Evolutionary conservation across 345 rosid genomes (phyloP), one percentile per base, ranked within the genome.

Genomic region (Linum usitatissimum): DNA sequence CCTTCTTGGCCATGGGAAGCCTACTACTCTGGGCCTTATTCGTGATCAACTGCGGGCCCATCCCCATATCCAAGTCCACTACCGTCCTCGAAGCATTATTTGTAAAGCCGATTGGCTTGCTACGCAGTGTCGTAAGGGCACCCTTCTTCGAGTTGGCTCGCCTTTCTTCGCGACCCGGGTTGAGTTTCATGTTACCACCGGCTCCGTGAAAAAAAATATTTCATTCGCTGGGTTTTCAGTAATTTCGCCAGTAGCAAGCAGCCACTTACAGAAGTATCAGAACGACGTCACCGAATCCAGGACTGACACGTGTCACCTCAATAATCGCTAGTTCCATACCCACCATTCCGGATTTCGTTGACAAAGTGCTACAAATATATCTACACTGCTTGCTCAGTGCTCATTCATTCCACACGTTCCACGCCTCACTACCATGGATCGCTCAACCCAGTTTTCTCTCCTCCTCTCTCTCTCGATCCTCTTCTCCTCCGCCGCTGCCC

Each of bases 371-470:
- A 45, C 51, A 45, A 45, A 45, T 45, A 45, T 45, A 45, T 9
- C 51, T 45, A 23, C 28, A 23, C 17, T 13, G 12, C 3, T 42
- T 15, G 15, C 14, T 45, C 51, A 30, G 38, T 23, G 6, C 12
- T 5, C 17, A 10, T 28, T 1, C 54, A 9, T 18, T 28, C 30
- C 20, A 18, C 31, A 6, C 18, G 18, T 55, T 28, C 18, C 2
- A 36, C 59, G 6, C 45, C 30, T 2, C 1, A 3, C 17, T 39
- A 63, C 34, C 7, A 72, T 72, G 76, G 63, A 36, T 34, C 5
- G 6, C 38, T 34, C 38, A 34, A 34, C 38, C 38, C 62, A 54
- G 14, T 15, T 59, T 5, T 48, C 31, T 54, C 8, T 72, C 57
- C 18, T 72, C 21, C 30, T 57, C 31, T 48, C 53, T 56, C 54